These are phyloP conservation scores for Ramaria sp. DNA, from an alignment of 768 basidiomycete genomes.

Conservation along the genomic window DNA sequence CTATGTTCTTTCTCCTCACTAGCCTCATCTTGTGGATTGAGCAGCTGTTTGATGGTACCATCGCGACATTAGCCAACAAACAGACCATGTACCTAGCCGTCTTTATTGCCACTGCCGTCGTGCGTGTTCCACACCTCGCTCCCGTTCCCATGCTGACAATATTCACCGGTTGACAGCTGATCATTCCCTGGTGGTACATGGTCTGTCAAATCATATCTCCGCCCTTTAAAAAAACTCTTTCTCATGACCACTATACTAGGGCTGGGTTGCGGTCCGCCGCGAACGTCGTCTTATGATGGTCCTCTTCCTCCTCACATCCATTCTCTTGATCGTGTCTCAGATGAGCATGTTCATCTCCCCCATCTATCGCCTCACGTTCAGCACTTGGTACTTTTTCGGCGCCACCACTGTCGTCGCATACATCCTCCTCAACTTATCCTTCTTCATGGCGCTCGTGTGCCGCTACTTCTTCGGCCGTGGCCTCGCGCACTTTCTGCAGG, in stretches of 20 bases:
- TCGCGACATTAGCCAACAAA: conserved; percentile 24
- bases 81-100: conserved; percentile 28
- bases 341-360: conserved; percentile 29
- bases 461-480: conserved; percentile 45
- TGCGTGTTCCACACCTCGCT: conserved; percentile 19
- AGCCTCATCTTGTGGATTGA: conserved; percentile 39
- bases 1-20: conserved; percentile 37
- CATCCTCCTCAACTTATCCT: conserved; percentile 26
- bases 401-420: background rate
- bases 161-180: conserved; percentile 27
- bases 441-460: conserved; percentile 36
- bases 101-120: conserved; percentile 29
- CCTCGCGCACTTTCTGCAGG: conserved; percentile 31
- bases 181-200: conserved; percentile 36
- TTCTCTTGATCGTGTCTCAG: conserved; percentile 28
- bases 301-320: conserved; percentile 28
- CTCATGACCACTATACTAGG: conserved; percentile 21
- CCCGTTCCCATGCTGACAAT: background rate
- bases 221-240: background rate
- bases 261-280: conserved; percentile 35
- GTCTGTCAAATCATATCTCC: conserved; percentile 18
- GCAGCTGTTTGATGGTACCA: conserved; percentile 28
- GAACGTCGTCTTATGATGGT: conserved; percentile 30
- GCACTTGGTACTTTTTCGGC: conserved; percentile 24
- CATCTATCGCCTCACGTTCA: conserved; percentile 26